Percentiles rank a stretch among this genome's conserved stretches.
Evolutionary conservation across 305 asterid genomes (phyloP).

Genomic region (Solanum chacoense): DNA sequence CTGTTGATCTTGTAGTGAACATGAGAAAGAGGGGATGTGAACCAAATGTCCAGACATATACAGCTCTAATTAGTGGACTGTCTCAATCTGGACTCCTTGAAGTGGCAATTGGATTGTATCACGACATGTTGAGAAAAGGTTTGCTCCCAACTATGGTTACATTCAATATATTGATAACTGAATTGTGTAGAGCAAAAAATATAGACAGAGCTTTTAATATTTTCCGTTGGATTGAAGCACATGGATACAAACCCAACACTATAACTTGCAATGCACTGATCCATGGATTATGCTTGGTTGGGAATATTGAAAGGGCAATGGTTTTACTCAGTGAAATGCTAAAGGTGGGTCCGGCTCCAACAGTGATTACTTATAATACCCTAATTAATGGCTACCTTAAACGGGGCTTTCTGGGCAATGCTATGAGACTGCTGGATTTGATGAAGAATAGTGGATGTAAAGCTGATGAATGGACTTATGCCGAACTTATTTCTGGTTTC

Average conservation of each 20-base stretch:
- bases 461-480: slow-evolving; percentile 71
- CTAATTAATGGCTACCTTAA: slow-evolving; percentile 58
- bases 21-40: slow-evolving; percentile 50
- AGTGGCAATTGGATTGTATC: slow-evolving; percentile 76
- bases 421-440: slow-evolving; percentile 67
- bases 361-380: slow-evolving; percentile 61
- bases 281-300: slow-evolving; percentile 58
- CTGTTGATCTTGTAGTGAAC: slow-evolving; percentile 48
- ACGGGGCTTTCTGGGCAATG: slow-evolving; percentile 45
- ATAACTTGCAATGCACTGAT: slow-evolving; percentile 64
- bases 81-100: slow-evolving; percentile 47
- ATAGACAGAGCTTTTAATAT: slow-evolving; percentile 34
- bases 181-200: slow-evolving; percentile 42
- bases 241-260: slow-evolving; percentile 35
- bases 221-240: slow-evolving; percentile 54
- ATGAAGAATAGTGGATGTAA: slow-evolving; percentile 67
- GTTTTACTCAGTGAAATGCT: slow-evolving; percentile 61
- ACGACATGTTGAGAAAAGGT: slow-evolving; percentile 63
- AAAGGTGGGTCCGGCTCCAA: slow-evolving; percentile 59
- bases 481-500: slow-evolving; percentile 68
- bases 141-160: slow-evolving; percentile 65
- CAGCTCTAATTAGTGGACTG: slow-evolving; percentile 72
- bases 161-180: slow-evolving; percentile 60
- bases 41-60: slow-evolving; percentile 76
- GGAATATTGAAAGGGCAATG: slow-evolving; percentile 65